Base-by-base conservation (phyloP, 2,329 filamentous ascomycete species). In the Aspergillus fischeri region DNA sequence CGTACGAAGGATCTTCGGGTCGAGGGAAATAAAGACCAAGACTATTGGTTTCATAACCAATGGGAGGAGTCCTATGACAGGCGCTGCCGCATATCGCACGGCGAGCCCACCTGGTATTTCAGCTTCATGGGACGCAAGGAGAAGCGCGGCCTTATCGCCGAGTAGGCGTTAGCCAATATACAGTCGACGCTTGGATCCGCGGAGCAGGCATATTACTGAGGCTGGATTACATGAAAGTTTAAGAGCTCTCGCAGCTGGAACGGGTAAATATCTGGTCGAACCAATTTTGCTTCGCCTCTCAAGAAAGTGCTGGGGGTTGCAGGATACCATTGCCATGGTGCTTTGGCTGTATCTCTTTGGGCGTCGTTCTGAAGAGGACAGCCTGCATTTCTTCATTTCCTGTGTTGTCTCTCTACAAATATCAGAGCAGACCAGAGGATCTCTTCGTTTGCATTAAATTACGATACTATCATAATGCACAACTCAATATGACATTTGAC, bases 261-360 rank as follows among this genome's bases (percentile, higher is more conserved):
- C 65, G 8, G 60, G 70, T 49, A 61, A 65, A 3, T 69, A 69
- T 45, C 38, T 71, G 27, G 59, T 67, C 54, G 68, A 69, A 24
- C 66, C 65, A 17, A 58, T 70, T 27, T 68, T 65, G 3, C 62
- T 67, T 9, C 55, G 51, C 28, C 60, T 42, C 59, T 69, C 21
- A 63, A 64, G 53, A 62, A 53, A 53, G 51, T 65, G 32, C 65
- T 66, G 51, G 53, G 27, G 4, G 41, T 60, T 49, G 27, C 53
- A 53, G 62, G 56, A 64, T 57, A 41, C 25, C 4, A 42, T 9
- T 9, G n/a, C 42, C 7, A 32, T 14, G 29, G 17, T 44, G 8
- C 3, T 44, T 44, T 20, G 20, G 41, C 4, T 9, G 21, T 44
- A 21, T 44, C 21, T 3, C 20, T 21, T 44, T 20, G 41, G 21